A percentile compares a stretch with the other conserved stretches of the same genome.
Evolutionary conservation across 768 basidiomycete species (phyloP).

Genomic region (Kwoniella mangroviensis): DNA sequence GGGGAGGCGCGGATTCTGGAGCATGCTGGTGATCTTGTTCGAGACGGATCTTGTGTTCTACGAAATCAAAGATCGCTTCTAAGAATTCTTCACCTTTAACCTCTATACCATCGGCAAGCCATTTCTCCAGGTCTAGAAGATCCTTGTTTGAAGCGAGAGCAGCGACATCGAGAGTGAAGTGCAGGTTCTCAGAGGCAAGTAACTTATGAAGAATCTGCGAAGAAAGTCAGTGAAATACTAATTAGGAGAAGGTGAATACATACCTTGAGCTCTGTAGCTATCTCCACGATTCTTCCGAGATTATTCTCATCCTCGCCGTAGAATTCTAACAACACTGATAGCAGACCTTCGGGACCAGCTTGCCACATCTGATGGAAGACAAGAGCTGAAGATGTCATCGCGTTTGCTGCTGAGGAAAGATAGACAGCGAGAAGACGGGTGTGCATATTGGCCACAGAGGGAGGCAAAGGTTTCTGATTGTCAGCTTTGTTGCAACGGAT

Average conservation of each 20-base stretch:
- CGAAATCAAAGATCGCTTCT: slow-evolving; percentile 81
- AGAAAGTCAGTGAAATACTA: neutral
- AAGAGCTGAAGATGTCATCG: slow-evolving; percentile 91
- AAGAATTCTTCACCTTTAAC: slow-evolving; percentile 84
- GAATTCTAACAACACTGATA: slow-evolving; percentile 85
- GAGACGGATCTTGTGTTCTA: slow-evolving; percentile 89
- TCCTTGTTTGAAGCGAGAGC: slow-evolving; percentile 90
- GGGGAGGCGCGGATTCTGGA: slow-evolving; percentile 64
- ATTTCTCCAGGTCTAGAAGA: slow-evolving; percentile 94
- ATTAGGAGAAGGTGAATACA: slow-evolving; percentile 35
- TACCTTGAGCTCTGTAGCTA: slow-evolving; percentile 92
- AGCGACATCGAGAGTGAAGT: slow-evolving; percentile 90
- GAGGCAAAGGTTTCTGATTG: slow-evolving; percentile 77
- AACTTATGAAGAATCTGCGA: slow-evolving; percentile 81
- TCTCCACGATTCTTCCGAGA: slow-evolving; percentile 90
- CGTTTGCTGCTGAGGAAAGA: slow-evolving; percentile 63
- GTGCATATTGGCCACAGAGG: slow-evolving; percentile 83
- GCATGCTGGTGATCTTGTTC: slow-evolving; percentile 72
- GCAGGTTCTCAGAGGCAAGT: slow-evolving; percentile 83
- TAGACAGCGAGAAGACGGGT: slow-evolving; percentile 85
- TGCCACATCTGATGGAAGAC: slow-evolving; percentile 98
- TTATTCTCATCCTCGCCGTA: slow-evolving; percentile 91
- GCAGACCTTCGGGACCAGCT: slow-evolving; percentile 80
- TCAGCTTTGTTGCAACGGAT: slow-evolving; percentile 20
- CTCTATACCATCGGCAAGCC: slow-evolving; percentile 86